Evolutionary conservation across 202 grass and related monocot genomes (phyloP).

Genomic region (Setaria italica): DNA sequence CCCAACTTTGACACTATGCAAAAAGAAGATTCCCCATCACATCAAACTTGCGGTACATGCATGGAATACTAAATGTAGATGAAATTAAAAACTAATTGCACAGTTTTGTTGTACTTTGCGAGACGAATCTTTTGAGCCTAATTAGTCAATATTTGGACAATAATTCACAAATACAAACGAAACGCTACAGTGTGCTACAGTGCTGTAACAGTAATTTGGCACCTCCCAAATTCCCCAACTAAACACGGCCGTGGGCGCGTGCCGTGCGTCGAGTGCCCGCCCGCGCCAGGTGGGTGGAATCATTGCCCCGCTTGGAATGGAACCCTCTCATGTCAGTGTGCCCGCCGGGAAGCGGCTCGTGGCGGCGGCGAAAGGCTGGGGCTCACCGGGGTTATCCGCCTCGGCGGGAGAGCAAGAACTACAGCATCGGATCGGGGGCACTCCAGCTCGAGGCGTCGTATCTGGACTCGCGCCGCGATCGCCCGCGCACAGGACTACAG

Average conservation of each 20-base stretch:
- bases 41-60: no score
- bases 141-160: no score
- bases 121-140: no score
- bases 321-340: not conserved
- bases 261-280: slow-evolving; percentile 7
- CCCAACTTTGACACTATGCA: no score
- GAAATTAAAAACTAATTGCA: no score
- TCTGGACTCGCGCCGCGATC: not conserved
- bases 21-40: no score
- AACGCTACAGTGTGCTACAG: no score
- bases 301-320: slow-evolving; percentile 22
- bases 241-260: slow-evolving; percentile 2
- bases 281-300: slow-evolving; percentile 15
- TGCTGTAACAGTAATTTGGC: no score
- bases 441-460: not conserved
- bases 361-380: not conserved
- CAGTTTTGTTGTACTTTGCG: no score
- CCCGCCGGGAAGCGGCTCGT: not conserved
- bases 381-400: slow-evolving; percentile 32
- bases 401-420: not conserved
- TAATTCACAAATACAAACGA: no score
- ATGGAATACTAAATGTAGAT: no score
- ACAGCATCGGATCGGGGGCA: slow-evolving; percentile 47
- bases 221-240: no score
- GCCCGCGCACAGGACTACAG: not conserved